phyloP scores from a whole-genome alignment of 805 yeast species.

The Zygoascus tannicola region DNA sequence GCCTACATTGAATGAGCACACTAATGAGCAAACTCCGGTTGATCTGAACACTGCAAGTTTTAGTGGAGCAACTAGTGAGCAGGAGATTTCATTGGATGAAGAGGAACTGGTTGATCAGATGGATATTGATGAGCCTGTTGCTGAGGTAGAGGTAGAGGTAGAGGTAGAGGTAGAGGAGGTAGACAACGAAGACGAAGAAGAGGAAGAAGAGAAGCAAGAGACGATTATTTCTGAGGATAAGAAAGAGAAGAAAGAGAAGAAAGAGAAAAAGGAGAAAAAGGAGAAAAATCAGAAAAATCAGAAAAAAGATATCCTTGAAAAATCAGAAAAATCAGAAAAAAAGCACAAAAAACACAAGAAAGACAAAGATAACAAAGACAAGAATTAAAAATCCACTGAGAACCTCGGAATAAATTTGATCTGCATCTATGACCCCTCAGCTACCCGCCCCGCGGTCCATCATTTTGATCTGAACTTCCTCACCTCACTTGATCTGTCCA shows the following conservation, averaged over 20 bases:
- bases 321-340: no score
- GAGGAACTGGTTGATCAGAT: slow-evolving; percentile 1
- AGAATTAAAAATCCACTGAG: background rate
- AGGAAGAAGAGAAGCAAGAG: background rate
- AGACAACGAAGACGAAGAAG: background rate
- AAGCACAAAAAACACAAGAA: slow-evolving; percentile 3
- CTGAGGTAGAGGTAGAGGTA: slow-evolving; percentile 1
- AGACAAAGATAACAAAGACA: slow-evolving; percentile 39
- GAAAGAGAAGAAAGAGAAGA: slow-evolving; percentile 1
- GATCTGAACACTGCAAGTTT: background rate
- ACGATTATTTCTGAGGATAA: background rate
- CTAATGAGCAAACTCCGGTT: background rate
- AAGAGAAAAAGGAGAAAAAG: slow-evolving; percentile 8
- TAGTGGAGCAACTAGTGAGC: slow-evolving; percentile 2
- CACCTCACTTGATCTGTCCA: no score
- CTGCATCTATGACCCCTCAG: no score
- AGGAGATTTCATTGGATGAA: background rate
- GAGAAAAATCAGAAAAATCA: slow-evolving; percentile 3
- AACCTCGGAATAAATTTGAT: no score
- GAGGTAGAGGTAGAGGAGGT: background rate
- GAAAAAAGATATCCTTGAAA: no score
- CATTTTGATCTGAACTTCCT: no score
- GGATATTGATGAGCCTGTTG: background rate
- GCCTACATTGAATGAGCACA: background rate
- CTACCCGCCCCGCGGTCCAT: no score